phyloP scores from a whole-genome alignment of 768 basidiomycete genomes.

The Trametes cingulata region DNA sequence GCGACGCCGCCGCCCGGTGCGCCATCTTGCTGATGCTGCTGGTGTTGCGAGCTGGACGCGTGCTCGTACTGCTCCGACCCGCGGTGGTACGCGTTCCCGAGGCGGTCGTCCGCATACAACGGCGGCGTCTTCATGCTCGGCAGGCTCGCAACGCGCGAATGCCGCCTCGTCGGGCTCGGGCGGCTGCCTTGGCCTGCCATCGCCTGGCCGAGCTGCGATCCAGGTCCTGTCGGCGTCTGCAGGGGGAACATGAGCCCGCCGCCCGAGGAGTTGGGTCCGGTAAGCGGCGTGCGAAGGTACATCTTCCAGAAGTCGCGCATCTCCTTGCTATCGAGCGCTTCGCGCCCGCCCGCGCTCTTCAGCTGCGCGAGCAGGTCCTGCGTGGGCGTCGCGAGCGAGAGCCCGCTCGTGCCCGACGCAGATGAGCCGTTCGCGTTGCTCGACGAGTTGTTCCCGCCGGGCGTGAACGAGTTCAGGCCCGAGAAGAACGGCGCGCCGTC shows the following conservation, averaged over 20 bases:
- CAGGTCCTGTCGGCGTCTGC: slow-evolving; percentile 24
- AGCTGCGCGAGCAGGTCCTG: slow-evolving; percentile 29
- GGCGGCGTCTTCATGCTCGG: slow-evolving; percentile 71
- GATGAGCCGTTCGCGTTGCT: slow-evolving; percentile 5
- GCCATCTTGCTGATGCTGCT: slow-evolving; percentile 23
- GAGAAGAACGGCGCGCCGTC: slow-evolving; percentile 69
- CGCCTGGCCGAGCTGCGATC: slow-evolving; percentile 21
- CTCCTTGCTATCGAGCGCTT: slow-evolving; percentile 38
- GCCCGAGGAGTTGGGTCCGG: slow-evolving; percentile 31
- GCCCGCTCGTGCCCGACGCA: slow-evolving; percentile 33
- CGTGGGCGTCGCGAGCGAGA: slow-evolving; percentile 38
- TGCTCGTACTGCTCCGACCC: slow-evolving; percentile 11
- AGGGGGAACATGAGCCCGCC: slow-evolving; percentile 20
- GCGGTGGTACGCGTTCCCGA: slow-evolving; percentile 13
- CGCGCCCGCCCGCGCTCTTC: slow-evolving; percentile 29
- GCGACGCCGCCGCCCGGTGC: slow-evolving; percentile 24
- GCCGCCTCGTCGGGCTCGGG: slow-evolving; percentile 36
- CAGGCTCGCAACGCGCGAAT: slow-evolving; percentile 64
- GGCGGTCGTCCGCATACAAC: slow-evolving; percentile 27
- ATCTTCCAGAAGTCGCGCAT: slow-evolving; percentile 73
- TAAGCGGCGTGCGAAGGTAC: slow-evolving; percentile 69
- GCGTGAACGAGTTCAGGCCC: slow-evolving; percentile 2
- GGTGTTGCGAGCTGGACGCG: slow-evolving; percentile 1
- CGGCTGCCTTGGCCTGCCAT: slow-evolving; percentile 15
- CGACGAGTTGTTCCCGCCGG: slow-evolving; percentile 11